These are phyloP conservation scores for Aspergillus sergii DNA, from an alignment of 2,329 filamentous ascomycete species.

Conservation along the genomic window DNA sequence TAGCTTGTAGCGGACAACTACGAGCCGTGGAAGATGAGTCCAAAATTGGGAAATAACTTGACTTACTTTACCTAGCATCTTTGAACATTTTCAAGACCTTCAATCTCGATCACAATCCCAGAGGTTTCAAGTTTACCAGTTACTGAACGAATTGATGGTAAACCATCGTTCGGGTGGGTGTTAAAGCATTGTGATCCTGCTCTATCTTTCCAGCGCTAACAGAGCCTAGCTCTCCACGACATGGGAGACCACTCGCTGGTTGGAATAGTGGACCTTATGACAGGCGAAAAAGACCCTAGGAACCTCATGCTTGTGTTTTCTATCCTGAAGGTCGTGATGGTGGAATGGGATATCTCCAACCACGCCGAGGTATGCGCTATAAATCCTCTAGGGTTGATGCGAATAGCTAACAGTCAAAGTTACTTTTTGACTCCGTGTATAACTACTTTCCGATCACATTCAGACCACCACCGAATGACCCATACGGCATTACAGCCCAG, in stretches of 20 bases:
- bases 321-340: slow-evolving; percentile 66
- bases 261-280: slow-evolving; percentile 65
- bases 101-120: slow-evolving; percentile 65
- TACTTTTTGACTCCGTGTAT: slow-evolving; percentile 68
- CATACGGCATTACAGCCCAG: slow-evolving; percentile 69
- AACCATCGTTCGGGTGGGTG: slow-evolving; percentile 59
- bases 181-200: not conserved
- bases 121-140: slow-evolving; percentile 63
- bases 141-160: slow-evolving; percentile 64
- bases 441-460: slow-evolving; percentile 75
- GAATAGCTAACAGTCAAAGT: slow-evolving; percentile 32
- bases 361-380: slow-evolving; percentile 56
- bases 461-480: slow-evolving; percentile 68
- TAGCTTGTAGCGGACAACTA: not conserved
- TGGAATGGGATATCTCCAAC: slow-evolving; percentile 66
- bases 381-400: not conserved
- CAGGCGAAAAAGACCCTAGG: slow-evolving; percentile 69
- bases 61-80: slow-evolving; percentile 42
- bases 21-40: not conserved
- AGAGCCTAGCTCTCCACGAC: slow-evolving; percentile 50
- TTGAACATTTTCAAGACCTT: slow-evolving; percentile 58
- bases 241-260: slow-evolving; percentile 64
- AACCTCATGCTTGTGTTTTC: slow-evolving; percentile 73
- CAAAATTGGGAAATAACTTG: not conserved
- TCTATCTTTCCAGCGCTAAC: slow-evolving; percentile 9